phyloP scores from a whole-genome alignment of 305 asterid species.

The Rubia peregrina region DNA sequence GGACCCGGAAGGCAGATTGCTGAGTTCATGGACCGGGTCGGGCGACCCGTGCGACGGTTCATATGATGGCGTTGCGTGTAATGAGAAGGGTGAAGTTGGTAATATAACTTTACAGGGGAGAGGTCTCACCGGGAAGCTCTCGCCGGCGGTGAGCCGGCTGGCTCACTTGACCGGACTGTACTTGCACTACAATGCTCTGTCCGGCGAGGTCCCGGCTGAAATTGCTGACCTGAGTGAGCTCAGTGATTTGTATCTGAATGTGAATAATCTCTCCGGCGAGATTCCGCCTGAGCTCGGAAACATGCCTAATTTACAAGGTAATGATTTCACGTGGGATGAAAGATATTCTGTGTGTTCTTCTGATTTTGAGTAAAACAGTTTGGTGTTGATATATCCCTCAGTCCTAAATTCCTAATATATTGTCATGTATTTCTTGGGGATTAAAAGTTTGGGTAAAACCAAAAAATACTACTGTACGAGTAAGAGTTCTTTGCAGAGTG shows the following conservation, averaged over 20 bases:
- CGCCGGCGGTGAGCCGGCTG: conserved; percentile 59
- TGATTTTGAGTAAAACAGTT: background rate
- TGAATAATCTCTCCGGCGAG: conserved; percentile 71
- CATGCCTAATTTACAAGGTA: conserved; percentile 78
- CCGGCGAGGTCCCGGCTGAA: conserved; percentile 70
- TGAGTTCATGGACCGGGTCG: conserved; percentile 62
- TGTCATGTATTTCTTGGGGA: too few species aligned
- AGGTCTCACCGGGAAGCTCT: conserved; percentile 72
- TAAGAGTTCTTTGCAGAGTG: too few species aligned
- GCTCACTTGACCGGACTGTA: conserved; percentile 70
- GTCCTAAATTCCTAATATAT: too few species aligned
- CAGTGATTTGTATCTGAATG: conserved; percentile 72
- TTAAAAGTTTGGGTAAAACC: too few species aligned
- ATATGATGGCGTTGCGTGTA: conserved; percentile 77
- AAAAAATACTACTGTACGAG: too few species aligned
- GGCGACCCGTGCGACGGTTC: conserved; percentile 70
- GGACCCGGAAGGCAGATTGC: conserved; percentile 56
- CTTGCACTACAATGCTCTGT: conserved; percentile 72
- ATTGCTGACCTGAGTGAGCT: conserved; percentile 51
- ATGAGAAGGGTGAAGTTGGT: conserved; percentile 60
- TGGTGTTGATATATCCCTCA: background rate
- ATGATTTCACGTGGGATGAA: background rate
- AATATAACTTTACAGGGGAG: conserved; percentile 88
- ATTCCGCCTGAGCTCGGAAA: conserved; percentile 66
- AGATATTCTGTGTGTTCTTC: background rate